These are phyloP conservation scores for Naumovozyma castellii DNA, from an alignment of 805 yeast genomes.

Conservation along the genomic window DNA sequence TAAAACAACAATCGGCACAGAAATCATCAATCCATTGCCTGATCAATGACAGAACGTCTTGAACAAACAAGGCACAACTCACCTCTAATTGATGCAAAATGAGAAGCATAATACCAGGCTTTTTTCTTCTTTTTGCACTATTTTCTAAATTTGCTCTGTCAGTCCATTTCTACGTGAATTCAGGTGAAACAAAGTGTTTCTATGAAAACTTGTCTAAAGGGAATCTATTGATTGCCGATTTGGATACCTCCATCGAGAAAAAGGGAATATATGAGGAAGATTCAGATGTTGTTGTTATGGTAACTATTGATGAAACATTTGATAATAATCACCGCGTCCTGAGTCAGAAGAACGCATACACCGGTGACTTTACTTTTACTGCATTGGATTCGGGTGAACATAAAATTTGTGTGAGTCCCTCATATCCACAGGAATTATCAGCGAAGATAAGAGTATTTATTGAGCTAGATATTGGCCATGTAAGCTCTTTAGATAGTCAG, in stretches of 20 bases:
- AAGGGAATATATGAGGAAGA: conserved; percentile 43
- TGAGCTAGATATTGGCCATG: conserved; percentile 62
- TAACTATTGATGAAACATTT: conserved; percentile 49
- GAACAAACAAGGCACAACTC: no score
- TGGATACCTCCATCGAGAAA: conserved; percentile 53
- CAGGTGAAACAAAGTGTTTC: conserved; percentile 74
- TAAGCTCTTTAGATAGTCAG: conserved; percentile 53
- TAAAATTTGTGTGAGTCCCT: conserved; percentile 61
- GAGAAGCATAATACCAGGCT: not conserved
- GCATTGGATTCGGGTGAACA: conserved; percentile 82
- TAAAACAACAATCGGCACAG: no score
- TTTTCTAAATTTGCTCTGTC: not conserved
- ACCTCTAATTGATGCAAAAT: no score
- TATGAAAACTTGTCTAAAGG: conserved; percentile 69
- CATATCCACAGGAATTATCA: conserved; percentile 32
- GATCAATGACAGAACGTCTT: no score
- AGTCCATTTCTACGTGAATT: conserved; percentile 68
- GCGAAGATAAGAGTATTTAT: conserved; percentile 57
- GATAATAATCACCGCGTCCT: conserved; percentile 76
- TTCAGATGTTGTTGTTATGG: conserved; percentile 44
- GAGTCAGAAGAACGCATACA: conserved; percentile 49
- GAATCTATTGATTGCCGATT: conserved; percentile 71
- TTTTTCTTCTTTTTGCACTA: not conserved
- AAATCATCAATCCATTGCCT: no score
- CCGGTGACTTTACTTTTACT: conserved; percentile 69